Evolutionary conservation across 352 stramenopile genomes (phyloP).

Genomic region (Globisporangium echinulatum): DNA sequence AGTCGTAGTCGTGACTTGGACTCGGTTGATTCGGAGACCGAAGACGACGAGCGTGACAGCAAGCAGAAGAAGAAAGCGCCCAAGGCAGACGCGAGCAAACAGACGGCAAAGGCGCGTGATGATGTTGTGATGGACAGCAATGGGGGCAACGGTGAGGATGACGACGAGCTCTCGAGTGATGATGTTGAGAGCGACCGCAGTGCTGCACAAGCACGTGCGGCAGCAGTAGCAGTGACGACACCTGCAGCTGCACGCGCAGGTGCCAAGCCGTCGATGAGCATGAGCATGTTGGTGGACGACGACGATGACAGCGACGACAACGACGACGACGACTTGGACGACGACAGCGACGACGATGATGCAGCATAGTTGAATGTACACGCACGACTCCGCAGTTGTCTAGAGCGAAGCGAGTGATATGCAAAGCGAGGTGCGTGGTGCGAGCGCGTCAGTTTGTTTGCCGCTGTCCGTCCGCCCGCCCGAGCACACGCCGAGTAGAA

Average conservation of each 20-base stretch:
- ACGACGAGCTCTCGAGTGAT: constrained; percentile 9
- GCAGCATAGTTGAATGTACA: no score
- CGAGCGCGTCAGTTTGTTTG: no score
- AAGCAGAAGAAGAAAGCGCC: constrained; percentile 9
- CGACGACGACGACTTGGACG: constrained; percentile 11
- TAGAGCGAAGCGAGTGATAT: background rate
- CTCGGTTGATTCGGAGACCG: constrained; percentile 24
- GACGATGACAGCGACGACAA: constrained; percentile 17
- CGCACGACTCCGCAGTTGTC: no score
- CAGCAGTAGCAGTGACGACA: background rate
- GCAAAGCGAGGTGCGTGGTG: no score
- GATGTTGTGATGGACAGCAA: constrained; percentile 30
- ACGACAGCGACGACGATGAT: constrained; percentile 7
- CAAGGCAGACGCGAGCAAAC: background rate
- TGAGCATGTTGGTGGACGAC: constrained; percentile 19
- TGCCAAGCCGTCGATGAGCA: constrained; percentile 2
- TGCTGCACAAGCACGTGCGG: background rate
- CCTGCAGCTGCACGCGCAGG: background rate
- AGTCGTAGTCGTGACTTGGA: no score
- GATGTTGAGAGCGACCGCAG: constrained; percentile 6
- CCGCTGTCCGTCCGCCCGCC: no score
- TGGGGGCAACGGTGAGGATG: constrained; percentile 25
- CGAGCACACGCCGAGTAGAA: no score
- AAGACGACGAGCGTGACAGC: constrained; percentile 28
- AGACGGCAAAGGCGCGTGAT: constrained; percentile 7